Evolutionary conservation across 108 stramenopile genomes (phyloP).

Genomic region (Schizochytrium sp.): DNA sequence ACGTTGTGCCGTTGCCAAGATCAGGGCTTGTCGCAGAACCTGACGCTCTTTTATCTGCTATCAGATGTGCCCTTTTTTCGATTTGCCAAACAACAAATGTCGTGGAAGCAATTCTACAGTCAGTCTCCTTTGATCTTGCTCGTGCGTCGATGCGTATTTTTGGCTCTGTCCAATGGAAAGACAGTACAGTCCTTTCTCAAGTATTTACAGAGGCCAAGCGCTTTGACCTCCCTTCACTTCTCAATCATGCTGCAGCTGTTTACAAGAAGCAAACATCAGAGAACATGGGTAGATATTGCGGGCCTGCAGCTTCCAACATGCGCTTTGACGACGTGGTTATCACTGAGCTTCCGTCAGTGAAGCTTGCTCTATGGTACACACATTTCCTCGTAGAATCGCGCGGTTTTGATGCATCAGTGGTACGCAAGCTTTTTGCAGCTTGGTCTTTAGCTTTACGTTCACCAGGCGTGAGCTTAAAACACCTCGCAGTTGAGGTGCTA

Average conservation of each 20-base stretch:
- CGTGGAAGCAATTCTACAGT: neutral
- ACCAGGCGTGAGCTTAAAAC: conserved; percentile 14
- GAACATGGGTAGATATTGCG: neutral
- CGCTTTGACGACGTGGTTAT: conserved; percentile 32
- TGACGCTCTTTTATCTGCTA: neutral
- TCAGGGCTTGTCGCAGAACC: neutral
- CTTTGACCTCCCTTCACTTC: neutral
- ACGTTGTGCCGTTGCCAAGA: neutral
- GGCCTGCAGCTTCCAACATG: neutral
- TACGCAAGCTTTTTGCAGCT: neutral
- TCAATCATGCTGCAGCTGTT: neutral
- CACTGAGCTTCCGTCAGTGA: conserved; percentile 34
- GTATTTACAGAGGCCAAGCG: conserved; percentile 56
- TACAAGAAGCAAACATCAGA: neutral
- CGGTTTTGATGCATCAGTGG: neutral
- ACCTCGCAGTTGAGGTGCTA: neutral
- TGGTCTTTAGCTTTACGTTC: conserved; percentile 32
- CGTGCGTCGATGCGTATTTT: conserved; percentile 37
- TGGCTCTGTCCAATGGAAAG: neutral
- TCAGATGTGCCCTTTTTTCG: neutral
- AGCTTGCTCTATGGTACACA: conserved; percentile 35
- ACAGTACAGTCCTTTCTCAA: neutral
- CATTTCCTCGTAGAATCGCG: neutral
- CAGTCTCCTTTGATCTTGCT: neutral
- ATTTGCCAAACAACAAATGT: neutral